These are phyloP conservation scores for Eurotiales sp. DNA, from an alignment of 2,329 filamentous ascomycete species.

Conservation along the genomic window DNA sequence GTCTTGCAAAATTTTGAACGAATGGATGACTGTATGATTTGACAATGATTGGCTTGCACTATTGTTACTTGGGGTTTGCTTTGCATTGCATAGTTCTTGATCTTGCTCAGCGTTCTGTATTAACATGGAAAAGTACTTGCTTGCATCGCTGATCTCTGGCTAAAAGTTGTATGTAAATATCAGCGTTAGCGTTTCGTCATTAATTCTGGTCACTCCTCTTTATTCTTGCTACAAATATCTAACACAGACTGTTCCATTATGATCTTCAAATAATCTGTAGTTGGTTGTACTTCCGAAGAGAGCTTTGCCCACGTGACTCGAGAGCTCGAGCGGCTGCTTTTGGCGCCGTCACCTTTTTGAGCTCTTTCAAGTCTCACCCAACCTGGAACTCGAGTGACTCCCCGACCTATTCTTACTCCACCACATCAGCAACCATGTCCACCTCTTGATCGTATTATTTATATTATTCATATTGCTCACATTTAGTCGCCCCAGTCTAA, in stretches of 20 bases:
- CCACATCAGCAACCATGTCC: too few species aligned
- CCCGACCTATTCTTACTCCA: not conserved
- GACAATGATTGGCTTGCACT: not conserved
- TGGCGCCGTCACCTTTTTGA: too few species aligned
- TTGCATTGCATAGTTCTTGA: not conserved
- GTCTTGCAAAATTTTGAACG: constrained; percentile 4
- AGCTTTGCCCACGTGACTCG: not conserved
- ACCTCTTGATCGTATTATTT: too few species aligned
- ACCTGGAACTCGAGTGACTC: too few species aligned
- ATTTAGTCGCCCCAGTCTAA: too few species aligned
- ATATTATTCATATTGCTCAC: too few species aligned
- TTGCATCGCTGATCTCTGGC: not conserved
- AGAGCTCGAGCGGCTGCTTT: not conserved
- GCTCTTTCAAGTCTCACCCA: too few species aligned
- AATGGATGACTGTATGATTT: not conserved
- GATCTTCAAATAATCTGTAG: too few species aligned
- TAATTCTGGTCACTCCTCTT: not conserved
- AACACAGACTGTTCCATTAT: too few species aligned
- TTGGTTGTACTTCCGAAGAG: too few species aligned
- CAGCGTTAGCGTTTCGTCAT: not conserved
- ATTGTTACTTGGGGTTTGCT: not conserved
- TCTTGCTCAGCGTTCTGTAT: not conserved
- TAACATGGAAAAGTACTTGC: not conserved
- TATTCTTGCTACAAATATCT: not conserved
- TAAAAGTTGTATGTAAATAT: not conserved